A percentile compares a stretch with the other conserved stretches of the same genome.
Evolutionary conservation across 371 early-diverging fungal genomes (phyloP).

Genomic region (Entomophthora muscae): DNA sequence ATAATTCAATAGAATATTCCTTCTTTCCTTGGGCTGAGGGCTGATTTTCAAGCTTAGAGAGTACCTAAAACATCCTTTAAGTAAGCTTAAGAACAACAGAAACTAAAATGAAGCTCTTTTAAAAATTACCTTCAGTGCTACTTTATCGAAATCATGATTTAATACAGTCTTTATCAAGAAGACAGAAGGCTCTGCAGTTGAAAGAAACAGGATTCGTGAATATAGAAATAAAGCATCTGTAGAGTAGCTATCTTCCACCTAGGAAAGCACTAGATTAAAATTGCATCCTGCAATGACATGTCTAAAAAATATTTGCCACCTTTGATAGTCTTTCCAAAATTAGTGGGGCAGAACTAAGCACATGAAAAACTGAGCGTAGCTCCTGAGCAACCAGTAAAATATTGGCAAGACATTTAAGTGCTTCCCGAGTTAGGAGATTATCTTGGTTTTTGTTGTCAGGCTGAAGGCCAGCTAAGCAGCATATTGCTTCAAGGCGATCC

Average conservation of each 20-base stretch:
- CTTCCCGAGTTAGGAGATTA: background rate
- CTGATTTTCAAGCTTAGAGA: background rate
- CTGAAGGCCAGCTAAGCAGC: background rate
- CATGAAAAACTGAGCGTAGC: background rate
- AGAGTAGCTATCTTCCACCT: background rate
- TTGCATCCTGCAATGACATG: background rate
- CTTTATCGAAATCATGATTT: background rate
- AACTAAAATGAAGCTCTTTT: too few relatives aligned
- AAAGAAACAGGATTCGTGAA: conserved; percentile 1
- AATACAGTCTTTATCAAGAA: background rate
- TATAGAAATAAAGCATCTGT: background rate
- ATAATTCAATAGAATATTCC: background rate
- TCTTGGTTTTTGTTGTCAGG: background rate
- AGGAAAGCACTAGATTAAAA: background rate
- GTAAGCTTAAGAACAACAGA: background rate
- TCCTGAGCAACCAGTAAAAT: background rate
- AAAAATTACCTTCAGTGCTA: background rate
- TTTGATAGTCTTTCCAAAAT: background rate
- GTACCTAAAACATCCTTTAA: background rate
- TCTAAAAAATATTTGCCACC: background rate
- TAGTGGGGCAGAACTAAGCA: background rate
- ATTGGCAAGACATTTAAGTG: background rate
- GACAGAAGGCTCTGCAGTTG: background rate
- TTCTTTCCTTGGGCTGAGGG: background rate
- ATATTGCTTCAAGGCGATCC: background rate